phyloP scores from a whole-genome alignment of 148 eudicot species.

The Rhododendron kiyosumense region DNA sequence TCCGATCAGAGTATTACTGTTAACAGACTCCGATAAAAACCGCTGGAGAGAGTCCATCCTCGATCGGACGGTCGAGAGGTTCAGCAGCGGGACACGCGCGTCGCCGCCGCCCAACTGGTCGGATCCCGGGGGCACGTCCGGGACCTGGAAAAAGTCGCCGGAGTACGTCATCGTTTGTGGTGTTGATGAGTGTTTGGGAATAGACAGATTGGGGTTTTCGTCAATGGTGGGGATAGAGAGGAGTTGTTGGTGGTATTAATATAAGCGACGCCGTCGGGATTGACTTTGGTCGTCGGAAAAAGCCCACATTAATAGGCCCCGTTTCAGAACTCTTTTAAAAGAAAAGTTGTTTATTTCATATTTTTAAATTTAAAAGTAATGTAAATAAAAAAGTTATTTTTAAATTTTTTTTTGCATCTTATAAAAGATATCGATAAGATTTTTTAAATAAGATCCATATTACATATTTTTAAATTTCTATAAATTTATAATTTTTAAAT shows the following conservation, averaged over 20 bases:
- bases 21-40: conserved; percentile 50
- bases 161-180: background rate
- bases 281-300: background rate
- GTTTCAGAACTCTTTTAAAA: no score
- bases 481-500: no score
- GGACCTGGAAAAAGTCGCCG: background rate
- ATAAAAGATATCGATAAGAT: no score
- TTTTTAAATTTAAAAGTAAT: no score
- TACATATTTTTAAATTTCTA: no score
- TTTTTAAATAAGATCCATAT: no score
- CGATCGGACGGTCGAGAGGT: conserved; percentile 43
- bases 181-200: background rate
- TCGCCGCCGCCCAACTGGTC: conserved; percentile 2
- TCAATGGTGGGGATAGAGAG: background rate
- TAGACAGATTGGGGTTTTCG: background rate
- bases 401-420: no score
- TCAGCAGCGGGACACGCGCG: conserved; percentile 34
- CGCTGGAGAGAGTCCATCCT: conserved; percentile 57
- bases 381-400: no score
- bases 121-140: background rate
- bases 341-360: no score
- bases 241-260: background rate
- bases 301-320: background rate
- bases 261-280: background rate
- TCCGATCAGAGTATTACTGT: conserved; percentile 29